These are phyloP conservation scores for Vairimorpha apis DNA, from an alignment of 371 early-diverging fungal species.

Conservation along the genomic window DNA sequence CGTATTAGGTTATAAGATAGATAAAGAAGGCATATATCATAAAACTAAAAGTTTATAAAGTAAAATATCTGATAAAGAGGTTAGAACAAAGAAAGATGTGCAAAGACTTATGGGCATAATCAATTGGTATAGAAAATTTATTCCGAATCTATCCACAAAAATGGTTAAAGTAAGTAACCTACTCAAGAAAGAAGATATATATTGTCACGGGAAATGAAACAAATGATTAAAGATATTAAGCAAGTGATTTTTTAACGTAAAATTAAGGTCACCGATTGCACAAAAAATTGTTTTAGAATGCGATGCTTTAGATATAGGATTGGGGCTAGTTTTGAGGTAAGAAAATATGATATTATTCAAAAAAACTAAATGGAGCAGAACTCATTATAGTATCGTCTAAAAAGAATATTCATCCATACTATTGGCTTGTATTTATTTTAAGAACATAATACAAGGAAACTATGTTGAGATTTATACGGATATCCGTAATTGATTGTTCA, in stretches of 20 bases:
- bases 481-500: neutral
- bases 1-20: neutral
- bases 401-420: neutral
- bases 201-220: neutral
- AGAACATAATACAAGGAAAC: neutral
- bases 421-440: neutral
- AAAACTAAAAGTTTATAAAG: neutral
- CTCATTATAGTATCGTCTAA: neutral
- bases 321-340: neutral
- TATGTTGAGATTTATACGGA: neutral
- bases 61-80: neutral
- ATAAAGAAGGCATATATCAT: too few relatives aligned
- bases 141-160: neutral
- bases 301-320: neutral
- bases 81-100: neutral
- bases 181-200: neutral
- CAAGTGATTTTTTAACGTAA: neutral
- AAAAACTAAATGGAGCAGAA: neutral
- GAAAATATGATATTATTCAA: neutral
- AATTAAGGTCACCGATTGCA: neutral
- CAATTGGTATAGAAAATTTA: neutral
- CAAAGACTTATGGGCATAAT: neutral
- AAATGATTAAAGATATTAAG: neutral
- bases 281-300: neutral
- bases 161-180: neutral